Percentiles rank a stretch among this genome's conserved stretches.
Evolutionary conservation across 1,284 basidiomycete genomes (phyloP).

Genomic region (Singerocomus inundabilis): DNA sequence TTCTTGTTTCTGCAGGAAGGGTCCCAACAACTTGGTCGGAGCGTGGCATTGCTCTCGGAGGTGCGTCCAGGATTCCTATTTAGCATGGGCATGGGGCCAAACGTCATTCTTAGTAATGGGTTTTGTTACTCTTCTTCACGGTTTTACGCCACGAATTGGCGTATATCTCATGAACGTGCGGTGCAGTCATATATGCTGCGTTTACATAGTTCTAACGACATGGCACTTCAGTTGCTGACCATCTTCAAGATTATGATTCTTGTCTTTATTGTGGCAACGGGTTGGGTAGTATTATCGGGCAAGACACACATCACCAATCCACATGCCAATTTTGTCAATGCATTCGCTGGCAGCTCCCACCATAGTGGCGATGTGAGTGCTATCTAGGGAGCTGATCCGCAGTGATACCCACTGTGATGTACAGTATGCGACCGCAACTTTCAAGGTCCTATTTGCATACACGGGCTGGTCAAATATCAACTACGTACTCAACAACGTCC

Average conservation of each 20-base stretch:
- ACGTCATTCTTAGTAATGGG: slow-evolving; percentile 36
- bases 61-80: slow-evolving; percentile 26
- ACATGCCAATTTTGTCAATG: slow-evolving; percentile 44
- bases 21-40: slow-evolving; percentile 46
- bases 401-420: background rate
- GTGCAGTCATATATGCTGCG: background rate
- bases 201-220: background rate
- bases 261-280: slow-evolving; percentile 28
- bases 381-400: no score
- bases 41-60: slow-evolving; percentile 57
- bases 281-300: slow-evolving; percentile 53
- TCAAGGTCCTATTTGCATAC: slow-evolving; percentile 58
- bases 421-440: slow-evolving; percentile 56
- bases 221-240: slow-evolving; percentile 10
- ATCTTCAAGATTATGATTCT: slow-evolving; percentile 31
- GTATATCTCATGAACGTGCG: slow-evolving; percentile 49
- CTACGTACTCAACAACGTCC: slow-evolving; percentile 56
- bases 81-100: background rate
- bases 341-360: slow-evolving; percentile 48
- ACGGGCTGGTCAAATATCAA: slow-evolving; percentile 54
- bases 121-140: slow-evolving; percentile 48
- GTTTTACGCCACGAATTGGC: slow-evolving; percentile 43
- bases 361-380: slow-evolving; percentile 41
- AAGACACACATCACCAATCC: slow-evolving; percentile 43
- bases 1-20: slow-evolving; percentile 46